phyloP scores from a whole-genome alignment of 2,329 filamentous ascomycete species.

The Aspergillus costaricaensis region DNA sequence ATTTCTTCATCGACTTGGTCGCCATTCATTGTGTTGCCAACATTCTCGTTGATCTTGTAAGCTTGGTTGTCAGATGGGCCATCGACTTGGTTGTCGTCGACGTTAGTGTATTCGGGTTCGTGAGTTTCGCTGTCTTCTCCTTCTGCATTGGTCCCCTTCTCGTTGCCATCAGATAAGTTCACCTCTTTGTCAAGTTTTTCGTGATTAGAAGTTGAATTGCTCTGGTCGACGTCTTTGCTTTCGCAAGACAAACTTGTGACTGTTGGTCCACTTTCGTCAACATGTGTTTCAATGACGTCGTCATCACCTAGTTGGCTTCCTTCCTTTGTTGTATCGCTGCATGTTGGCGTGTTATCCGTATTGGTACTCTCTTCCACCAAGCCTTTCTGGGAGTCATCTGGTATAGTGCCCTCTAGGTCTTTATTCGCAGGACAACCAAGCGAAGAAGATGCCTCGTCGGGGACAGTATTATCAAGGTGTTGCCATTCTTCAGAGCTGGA shows the following conservation, averaged over 20 bases:
- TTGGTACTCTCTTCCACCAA: neutral
- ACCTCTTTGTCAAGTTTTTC: neutral
- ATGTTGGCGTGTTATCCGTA: too few species aligned
- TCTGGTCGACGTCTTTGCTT: neutral
- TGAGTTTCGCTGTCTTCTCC: neutral
- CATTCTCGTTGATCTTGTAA: neutral
- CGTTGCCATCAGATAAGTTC: neutral
- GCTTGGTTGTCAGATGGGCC: too few species aligned
- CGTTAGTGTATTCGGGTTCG: neutral
- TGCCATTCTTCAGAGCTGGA: neutral
- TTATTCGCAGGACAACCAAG: neutral
- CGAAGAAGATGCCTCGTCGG: neutral
- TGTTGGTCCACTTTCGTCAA: neutral
- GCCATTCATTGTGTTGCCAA: neutral
- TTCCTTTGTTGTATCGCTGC: too few species aligned
- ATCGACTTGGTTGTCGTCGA: neutral
- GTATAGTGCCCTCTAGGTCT: neutral
- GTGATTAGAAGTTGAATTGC: fast-evolving
- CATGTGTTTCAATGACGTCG: neutral
- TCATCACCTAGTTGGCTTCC: neutral
- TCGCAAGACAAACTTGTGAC: neutral
- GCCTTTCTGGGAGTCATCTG: neutral
- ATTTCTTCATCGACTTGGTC: neutral
- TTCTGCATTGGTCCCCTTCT: neutral
- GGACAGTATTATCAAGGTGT: neutral